Conservation (phyloP, 352 stramenopile species). For the Phytophthora lateralis region DNA sequence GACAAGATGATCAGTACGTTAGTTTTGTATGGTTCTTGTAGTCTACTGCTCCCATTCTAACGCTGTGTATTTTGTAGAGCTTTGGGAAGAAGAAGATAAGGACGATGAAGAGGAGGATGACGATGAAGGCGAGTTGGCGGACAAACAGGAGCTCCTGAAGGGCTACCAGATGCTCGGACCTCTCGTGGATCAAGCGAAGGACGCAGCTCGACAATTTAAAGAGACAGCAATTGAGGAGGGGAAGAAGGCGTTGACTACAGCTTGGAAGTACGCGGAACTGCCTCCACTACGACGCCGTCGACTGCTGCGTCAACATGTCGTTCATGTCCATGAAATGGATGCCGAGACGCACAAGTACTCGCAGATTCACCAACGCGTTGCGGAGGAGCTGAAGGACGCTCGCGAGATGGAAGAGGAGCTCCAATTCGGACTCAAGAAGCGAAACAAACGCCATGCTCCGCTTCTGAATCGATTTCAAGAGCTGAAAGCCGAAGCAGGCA, state of each 20-base stretch:
- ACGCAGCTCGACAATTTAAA: slow-evolving; percentile 40
- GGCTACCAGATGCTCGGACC: slow-evolving; percentile 54
- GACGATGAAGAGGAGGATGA: slow-evolving; percentile 51
- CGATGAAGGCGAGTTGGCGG: slow-evolving; percentile 44
- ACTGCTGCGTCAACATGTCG: slow-evolving; percentile 65
- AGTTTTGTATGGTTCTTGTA: not conserved
- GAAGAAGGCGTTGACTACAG: slow-evolving; percentile 45
- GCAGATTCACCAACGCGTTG: slow-evolving; percentile 44
- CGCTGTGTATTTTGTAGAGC: slow-evolving; percentile 33
- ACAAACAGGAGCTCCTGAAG: slow-evolving; percentile 72
- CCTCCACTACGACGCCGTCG: slow-evolving; percentile 56
- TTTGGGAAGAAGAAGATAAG: slow-evolving; percentile 72
- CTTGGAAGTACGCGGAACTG: slow-evolving; percentile 63
- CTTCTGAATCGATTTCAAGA: slow-evolving; percentile 49
- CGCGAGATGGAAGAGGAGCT: slow-evolving; percentile 44
- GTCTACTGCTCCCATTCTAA: not conserved
- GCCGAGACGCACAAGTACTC: slow-evolving; percentile 60
- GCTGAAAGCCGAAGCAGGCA: slow-evolving; percentile 55
- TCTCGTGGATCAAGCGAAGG: slow-evolving; percentile 52
- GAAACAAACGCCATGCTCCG: slow-evolving; percentile 61
- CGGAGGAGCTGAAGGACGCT: slow-evolving; percentile 46
- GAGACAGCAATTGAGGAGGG: slow-evolving; percentile 48
- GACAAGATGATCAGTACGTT: slow-evolving; percentile 75
- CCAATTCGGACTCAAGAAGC: slow-evolving; percentile 59
- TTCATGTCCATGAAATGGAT: slow-evolving; percentile 67